Evolutionary conservation across 2,329 filamentous ascomycete species (phyloP).

Genomic region (Verticillium longisporum): DNA sequence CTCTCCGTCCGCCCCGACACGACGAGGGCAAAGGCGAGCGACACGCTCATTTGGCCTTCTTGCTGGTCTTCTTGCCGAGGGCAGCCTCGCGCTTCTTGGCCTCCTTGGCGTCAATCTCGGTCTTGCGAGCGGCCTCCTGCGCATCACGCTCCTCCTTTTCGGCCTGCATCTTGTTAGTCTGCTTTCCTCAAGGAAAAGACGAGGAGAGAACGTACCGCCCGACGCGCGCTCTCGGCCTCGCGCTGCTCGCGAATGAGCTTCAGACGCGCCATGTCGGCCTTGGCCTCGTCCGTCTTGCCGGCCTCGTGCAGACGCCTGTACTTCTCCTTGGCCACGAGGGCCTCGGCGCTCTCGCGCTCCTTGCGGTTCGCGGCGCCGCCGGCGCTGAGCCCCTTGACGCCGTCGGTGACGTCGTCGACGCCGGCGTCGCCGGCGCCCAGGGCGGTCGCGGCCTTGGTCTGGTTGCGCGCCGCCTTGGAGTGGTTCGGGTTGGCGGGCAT

Average conservation of each 20-base stretch:
- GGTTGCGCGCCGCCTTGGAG: constrained; percentile 63
- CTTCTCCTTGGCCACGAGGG: constrained; percentile 79
- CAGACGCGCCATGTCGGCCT: constrained; percentile 79
- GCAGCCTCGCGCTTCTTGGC: constrained; percentile 49
- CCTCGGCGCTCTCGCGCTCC: constrained; percentile 71
- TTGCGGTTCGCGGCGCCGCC: constrained; percentile 33
- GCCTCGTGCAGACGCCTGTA: constrained; percentile 89
- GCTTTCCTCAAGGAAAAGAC: constrained; percentile 14
- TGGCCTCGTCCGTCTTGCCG: constrained; percentile 94
- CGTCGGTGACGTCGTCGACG: constrained; percentile 34
- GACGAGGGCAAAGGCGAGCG: not conserved
- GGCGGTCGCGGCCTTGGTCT: constrained; percentile 32
- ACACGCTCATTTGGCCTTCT: constrained; percentile 30
- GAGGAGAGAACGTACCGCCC: constrained; percentile 59
- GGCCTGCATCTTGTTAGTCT: constrained; percentile 28
- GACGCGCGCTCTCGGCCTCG: constrained; percentile 73
- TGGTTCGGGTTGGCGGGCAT: constrained; percentile 89
- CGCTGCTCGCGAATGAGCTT: constrained; percentile 78
- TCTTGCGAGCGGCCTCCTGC: constrained; percentile 38
- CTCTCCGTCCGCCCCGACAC: no score
- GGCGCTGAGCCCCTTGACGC: constrained; percentile 47
- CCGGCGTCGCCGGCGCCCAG: constrained; percentile 9
- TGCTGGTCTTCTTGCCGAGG: constrained; percentile 41
- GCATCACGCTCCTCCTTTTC: constrained; percentile 52
- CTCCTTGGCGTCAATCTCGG: constrained; percentile 48